phyloP scores from a whole-genome alignment of 2,329 filamentous ascomycete genomes.

The Dactylonectria macrodidyma region DNA sequence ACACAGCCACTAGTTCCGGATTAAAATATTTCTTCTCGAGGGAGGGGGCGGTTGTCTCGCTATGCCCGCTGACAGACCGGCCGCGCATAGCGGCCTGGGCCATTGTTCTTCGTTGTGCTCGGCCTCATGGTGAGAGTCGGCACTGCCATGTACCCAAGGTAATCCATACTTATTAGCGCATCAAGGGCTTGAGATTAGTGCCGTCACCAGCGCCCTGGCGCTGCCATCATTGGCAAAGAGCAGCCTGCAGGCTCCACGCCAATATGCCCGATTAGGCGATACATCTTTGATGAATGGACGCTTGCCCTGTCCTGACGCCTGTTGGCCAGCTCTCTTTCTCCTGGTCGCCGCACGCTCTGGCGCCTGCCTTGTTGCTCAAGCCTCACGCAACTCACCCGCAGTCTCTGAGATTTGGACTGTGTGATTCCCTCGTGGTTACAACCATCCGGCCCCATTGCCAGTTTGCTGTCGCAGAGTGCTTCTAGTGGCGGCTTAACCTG shows the following conservation, averaged over 20 bases:
- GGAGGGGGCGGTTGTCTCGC: conserved; percentile 20
- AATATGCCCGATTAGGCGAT: conserved; percentile 12
- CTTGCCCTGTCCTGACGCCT: background rate
- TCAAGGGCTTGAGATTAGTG: conserved; percentile 22
- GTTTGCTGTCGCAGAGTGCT: background rate
- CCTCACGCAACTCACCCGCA: background rate
- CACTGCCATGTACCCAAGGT: background rate
- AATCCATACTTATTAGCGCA: too few relatives aligned
- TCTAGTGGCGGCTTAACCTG: conserved; percentile 19
- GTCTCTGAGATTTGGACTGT: background rate
- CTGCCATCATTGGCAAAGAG: conserved; percentile 16
- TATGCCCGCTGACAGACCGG: conserved; percentile 2
- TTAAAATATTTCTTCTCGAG: conserved; percentile 15
- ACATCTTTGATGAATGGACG: conserved; percentile 20
- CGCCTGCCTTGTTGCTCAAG: background rate
- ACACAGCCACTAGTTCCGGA: conserved; percentile 12
- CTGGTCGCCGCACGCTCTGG: conserved; percentile 8
- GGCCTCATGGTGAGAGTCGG: conserved; percentile 9
- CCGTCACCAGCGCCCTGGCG: conserved; percentile 21
- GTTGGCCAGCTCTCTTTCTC: conserved; percentile 6
- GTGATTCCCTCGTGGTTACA: background rate
- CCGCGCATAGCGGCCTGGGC: conserved; percentile 16
- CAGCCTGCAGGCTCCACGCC: conserved; percentile 10
- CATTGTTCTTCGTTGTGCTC: conserved; percentile 5
- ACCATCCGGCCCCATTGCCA: background rate